Conservation (phyloP, 1,284 basidiomycete genomes). For the Leccinum subrobustum region DNA sequence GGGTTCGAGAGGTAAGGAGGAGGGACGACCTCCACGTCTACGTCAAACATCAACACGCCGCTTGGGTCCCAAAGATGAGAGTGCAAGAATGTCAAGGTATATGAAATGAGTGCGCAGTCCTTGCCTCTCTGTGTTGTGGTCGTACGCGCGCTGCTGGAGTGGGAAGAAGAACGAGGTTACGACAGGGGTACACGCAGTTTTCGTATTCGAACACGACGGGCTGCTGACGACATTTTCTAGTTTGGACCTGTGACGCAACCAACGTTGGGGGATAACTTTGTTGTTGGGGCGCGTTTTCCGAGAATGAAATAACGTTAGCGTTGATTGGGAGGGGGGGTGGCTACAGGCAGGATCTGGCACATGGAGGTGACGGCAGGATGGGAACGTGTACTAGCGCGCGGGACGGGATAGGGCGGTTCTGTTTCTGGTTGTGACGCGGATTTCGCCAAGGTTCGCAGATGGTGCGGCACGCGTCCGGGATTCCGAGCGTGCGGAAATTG, state of each 20-base stretch:
- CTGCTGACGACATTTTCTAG: neutral
- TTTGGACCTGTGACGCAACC: neutral
- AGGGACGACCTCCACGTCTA: neutral
- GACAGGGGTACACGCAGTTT: conserved; percentile 16
- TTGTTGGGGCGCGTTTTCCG: neutral
- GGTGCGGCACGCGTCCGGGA: neutral
- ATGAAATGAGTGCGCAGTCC: conserved; percentile 21
- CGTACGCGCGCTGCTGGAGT: conserved; percentile 7
- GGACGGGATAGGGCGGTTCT: neutral
- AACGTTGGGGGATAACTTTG: neutral
- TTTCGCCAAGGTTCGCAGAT: neutral
- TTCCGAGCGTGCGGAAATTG: conserved; percentile 12
- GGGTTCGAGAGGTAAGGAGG: neutral
- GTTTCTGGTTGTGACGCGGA: neutral
- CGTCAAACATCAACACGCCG: conserved; percentile 6
- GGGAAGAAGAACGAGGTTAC: conserved; percentile 12
- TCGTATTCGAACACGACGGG: conserved; percentile 7
- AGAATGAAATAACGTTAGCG: conserved; percentile 20
- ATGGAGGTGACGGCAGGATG: conserved; percentile 3
- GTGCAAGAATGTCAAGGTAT: neutral
- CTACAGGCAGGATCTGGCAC: neutral
- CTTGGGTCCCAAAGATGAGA: neutral
- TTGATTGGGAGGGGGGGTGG: neutral
- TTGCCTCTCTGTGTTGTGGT: conserved; percentile 5
- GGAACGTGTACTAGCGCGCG: neutral